These are phyloP conservation scores for Lophiotrema nucula DNA, from an alignment of 495 filamentous ascomycete species.

Conservation along the genomic window DNA sequence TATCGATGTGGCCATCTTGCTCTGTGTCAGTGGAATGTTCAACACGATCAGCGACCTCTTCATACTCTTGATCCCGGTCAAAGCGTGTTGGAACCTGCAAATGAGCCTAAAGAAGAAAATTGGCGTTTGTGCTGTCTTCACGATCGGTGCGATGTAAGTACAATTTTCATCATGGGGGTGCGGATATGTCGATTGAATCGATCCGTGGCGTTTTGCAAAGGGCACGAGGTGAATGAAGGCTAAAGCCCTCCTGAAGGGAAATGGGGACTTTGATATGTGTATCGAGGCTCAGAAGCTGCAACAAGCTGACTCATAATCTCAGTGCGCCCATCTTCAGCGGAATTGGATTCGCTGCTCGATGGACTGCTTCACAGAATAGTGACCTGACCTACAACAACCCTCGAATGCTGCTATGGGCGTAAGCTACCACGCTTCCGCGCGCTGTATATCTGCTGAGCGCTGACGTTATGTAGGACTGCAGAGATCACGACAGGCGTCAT, in stretches of 20 bases:
- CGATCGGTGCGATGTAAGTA: slow-evolving; percentile 20
- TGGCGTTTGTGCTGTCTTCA: slow-evolving; percentile 15
- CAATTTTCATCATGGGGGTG: too few relatives aligned
- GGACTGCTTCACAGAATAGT: background rate
- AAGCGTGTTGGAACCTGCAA: slow-evolving; percentile 10
- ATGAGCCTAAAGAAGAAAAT: slow-evolving; percentile 20
- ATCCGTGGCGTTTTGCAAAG: too few relatives aligned
- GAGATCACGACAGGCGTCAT: slow-evolving; percentile 23
- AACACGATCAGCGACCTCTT: slow-evolving; percentile 21
- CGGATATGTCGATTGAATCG: too few relatives aligned
- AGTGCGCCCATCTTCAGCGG: slow-evolving; percentile 23
- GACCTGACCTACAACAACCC: slow-evolving; percentile 20
- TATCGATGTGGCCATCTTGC: slow-evolving; percentile 6
- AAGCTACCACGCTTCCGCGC: background rate
- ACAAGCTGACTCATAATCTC: background rate
- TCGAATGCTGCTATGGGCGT: slow-evolving; percentile 24
- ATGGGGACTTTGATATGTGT: too few relatives aligned
- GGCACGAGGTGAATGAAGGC: background rate
- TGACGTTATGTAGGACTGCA: background rate
- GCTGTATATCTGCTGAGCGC: background rate
- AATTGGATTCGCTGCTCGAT: slow-evolving; percentile 11
- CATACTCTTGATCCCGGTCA: slow-evolving; percentile 18
- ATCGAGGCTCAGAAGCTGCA: too few relatives aligned
- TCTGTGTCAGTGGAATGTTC: slow-evolving; percentile 18
- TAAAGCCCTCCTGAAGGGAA: too few relatives aligned